Percentiles rank a stretch among this genome's conserved stretches.
Conservation (phyloP, 768 basidiomycete species). For the Mycena indigotica region DNA sequence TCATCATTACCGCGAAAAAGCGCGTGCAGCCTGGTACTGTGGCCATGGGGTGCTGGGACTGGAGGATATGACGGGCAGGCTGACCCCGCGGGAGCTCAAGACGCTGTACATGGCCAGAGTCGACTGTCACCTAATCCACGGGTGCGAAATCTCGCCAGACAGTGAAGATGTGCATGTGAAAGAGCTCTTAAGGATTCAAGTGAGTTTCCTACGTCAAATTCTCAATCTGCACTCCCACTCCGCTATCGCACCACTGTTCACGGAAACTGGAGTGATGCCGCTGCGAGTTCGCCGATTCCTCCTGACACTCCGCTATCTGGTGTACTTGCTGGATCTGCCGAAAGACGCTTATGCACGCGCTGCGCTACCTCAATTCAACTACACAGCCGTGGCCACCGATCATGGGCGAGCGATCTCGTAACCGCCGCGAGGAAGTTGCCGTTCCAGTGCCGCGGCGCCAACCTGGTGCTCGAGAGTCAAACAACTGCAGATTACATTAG, state of each 20-base stretch:
- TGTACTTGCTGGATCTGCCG: background rate
- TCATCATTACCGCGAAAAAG: slow-evolving; percentile 19
- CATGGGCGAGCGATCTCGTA: slow-evolving; percentile 4
- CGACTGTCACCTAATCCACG: slow-evolving; percentile 1
- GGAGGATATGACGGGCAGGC: slow-evolving; percentile 6
- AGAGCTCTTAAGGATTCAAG: background rate
- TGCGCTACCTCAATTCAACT: background rate
- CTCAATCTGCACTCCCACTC: background rate
- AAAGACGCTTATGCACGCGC: background rate
- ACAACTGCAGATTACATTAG: background rate
- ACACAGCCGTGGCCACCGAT: background rate
- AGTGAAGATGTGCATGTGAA: background rate
- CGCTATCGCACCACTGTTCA: background rate
- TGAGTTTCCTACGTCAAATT: background rate
- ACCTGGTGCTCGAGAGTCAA: background rate
- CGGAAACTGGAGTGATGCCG: background rate
- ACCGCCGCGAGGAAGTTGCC: slow-evolving; percentile 2
- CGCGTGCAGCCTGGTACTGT: slow-evolving; percentile 18
- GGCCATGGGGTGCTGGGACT: slow-evolving; percentile 21
- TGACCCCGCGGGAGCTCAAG: background rate
- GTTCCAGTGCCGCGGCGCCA: background rate
- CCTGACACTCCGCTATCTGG: background rate
- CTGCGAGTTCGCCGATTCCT: background rate
- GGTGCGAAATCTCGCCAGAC: background rate
- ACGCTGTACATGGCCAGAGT: background rate